Percentiles rank a stretch among this genome's conserved stretches.
phyloP scores from a whole-genome alignment of 2,329 filamentous ascomycete species.

The Aquanectria penicillioides region DNA sequence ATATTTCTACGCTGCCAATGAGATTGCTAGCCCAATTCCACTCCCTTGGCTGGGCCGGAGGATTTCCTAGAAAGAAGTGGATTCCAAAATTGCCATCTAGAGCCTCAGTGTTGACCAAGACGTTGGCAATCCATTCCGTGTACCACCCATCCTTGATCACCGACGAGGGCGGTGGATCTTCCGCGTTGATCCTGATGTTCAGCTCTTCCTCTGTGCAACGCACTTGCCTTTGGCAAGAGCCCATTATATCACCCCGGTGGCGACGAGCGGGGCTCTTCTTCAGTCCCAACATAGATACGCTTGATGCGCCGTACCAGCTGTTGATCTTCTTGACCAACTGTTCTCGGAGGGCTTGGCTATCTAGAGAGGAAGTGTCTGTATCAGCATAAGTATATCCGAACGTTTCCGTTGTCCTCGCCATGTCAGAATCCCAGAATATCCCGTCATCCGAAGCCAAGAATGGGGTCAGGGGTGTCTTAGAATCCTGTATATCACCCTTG shows the following conservation, averaged over 20 bases:
- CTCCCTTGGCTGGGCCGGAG: conserved; percentile 51
- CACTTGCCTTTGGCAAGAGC: neutral
- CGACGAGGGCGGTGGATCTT: conserved; percentile 34
- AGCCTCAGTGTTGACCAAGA: conserved; percentile 69
- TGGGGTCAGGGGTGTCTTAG: conserved; percentile 69
- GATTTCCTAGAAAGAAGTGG: conserved; percentile 73
- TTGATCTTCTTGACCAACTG: conserved; percentile 62
- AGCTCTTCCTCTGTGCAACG: conserved; percentile 23
- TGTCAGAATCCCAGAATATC: conserved; percentile 75
- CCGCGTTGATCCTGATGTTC: conserved; percentile 41
- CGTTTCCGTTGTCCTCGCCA: conserved; percentile 64
- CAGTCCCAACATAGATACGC: conserved; percentile 36
- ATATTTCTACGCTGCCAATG: conserved; percentile 70
- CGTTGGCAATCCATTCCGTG: conserved; percentile 75
- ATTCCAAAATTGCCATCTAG: conserved; percentile 69
- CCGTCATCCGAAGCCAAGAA: conserved; percentile 69
- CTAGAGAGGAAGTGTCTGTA: conserved; percentile 45
- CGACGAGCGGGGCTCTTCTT: neutral
- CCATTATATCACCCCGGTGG: neutral
- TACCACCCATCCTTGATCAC: conserved; percentile 56
- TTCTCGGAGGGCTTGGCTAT: conserved; percentile 42
- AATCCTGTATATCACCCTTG: conserved; percentile 63
- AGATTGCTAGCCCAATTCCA: conserved; percentile 67
- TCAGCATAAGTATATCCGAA: conserved; percentile 84
- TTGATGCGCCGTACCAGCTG: conserved; percentile 50